Conservation (phyloP, 805 yeast genomes). For the Wickerhamiella kurtzmanii region DNA sequence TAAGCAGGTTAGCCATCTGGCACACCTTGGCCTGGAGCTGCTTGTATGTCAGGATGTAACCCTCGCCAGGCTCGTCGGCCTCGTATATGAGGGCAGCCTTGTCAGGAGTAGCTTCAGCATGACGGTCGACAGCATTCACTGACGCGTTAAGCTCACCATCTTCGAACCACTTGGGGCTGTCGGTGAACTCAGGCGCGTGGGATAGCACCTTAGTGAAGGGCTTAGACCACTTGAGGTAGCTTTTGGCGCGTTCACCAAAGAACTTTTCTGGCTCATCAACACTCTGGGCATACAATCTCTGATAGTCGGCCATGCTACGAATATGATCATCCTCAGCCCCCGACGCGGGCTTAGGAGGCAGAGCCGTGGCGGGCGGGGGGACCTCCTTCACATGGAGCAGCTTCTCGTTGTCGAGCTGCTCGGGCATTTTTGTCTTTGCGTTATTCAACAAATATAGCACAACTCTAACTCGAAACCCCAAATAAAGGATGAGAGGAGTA, state of each 20-base stretch:
- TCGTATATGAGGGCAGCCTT: conserved; percentile 64
- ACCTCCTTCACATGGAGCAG: conserved; percentile 20
- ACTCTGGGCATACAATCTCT: conserved; percentile 55
- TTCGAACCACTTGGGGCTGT: conserved; percentile 69
- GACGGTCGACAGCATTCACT: conserved; percentile 90
- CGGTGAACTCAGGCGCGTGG: conserved; percentile 19
- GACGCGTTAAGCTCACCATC: conserved; percentile 89
- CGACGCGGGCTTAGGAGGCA: conserved; percentile 14
- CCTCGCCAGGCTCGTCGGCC: conserved; percentile 78
- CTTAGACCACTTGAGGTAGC: conserved; percentile 65
- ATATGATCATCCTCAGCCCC: conserved; percentile 28
- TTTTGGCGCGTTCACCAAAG: conserved; percentile 64
- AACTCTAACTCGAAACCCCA: too few species aligned
- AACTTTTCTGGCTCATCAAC: conserved; percentile 67
- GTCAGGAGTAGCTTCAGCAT: conserved; percentile 77
- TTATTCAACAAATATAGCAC: too few species aligned
- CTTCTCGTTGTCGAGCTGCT: conserved; percentile 21
- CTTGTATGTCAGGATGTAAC: conserved; percentile 64
- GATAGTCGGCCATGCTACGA: conserved; percentile 52
- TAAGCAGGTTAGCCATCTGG: conserved; percentile 72
- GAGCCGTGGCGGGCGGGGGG: conserved; percentile 18
- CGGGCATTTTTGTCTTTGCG: neutral
- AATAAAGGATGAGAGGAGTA: too few species aligned
- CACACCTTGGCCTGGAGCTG: conserved; percentile 76
- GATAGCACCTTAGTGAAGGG: conserved; percentile 47